Base-by-base conservation (phyloP, 768 basidiomycete species). In the Agrocybe chaxingu region DNA sequence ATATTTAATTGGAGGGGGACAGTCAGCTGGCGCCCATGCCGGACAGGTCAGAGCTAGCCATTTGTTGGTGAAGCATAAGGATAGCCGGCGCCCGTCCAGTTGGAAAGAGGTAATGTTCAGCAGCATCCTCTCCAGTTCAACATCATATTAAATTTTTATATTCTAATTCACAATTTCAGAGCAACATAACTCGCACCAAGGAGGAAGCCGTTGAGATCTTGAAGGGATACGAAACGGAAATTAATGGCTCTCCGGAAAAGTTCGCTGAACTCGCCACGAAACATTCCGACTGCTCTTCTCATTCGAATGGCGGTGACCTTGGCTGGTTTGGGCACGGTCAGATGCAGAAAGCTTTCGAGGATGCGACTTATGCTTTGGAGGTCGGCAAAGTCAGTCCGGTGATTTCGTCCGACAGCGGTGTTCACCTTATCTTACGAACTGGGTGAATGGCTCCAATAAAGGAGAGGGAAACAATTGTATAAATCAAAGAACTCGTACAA, bases 301-400 rank as follows among this genome's bases (percentile, higher is more conserved):
- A 94, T 62, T 66, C 77, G 16, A 77, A 88, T 55, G 78, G 76
- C 2, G 97, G 97, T 1, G 95, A 99, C 67, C 80, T 99, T 5
- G 92, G 97, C 0, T 76, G 75, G 75, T 99, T 99, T 62, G 80
- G 78, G 1, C 81, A 69, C 12, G 89, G 87, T 0, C 87, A 91
- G 73, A 99, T 99, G 97, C 97, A 99, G 71, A 93, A 91, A 70
- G 86, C 92, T 33, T 99, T 99, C 62, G 95, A 98, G 70, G 92
- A 95, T 30, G 89, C 91, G 31, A 74, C 90, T 8, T 95, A 79
- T 66, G 79, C 70, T 2, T 74, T 94, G 55, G 63, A 82, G 42
- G 78, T 87, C 16, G 89, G 85, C 7, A 69, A 89, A 69, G 85
- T 94, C 63, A 92, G 89, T 66, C 86, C 82, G 29, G 71, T 93